phyloP scores from a whole-genome alignment of 2,329 filamentous ascomycete species.

The Podosphaera leucotricha region DNA sequence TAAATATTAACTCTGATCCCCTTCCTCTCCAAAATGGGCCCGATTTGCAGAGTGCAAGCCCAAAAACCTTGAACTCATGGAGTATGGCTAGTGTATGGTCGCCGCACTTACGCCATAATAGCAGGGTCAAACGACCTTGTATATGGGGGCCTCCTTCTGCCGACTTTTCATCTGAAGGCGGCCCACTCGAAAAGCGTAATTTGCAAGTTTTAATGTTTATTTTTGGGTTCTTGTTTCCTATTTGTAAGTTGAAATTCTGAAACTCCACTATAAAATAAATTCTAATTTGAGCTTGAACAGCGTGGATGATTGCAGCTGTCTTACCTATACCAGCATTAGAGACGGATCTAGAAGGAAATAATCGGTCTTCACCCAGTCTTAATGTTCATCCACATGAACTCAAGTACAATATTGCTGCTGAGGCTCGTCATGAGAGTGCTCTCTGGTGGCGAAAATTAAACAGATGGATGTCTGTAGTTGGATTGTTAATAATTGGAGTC shows the following conservation, averaged over 20 bases:
- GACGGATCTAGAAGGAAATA: conserved; percentile 25
- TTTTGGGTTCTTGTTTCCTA: conserved; percentile 53
- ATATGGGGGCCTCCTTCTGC: conserved; percentile 54
- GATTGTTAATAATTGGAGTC: conserved; percentile 27
- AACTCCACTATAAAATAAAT: background rate
- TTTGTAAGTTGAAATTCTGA: conserved; percentile 26
- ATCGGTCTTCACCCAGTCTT: conserved; percentile 15
- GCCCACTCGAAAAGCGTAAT: conserved; percentile 42
- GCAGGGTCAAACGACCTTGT: conserved; percentile 30
- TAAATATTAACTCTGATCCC: conserved; percentile 21
- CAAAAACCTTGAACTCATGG: conserved; percentile 18
- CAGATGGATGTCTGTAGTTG: conserved; percentile 33
- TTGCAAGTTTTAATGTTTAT: conserved; percentile 54
- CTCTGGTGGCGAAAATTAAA: conserved; percentile 40
- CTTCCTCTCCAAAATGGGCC: background rate
- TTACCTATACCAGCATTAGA: conserved; percentile 40
- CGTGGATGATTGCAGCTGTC: conserved; percentile 60
- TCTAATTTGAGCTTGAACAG: conserved; percentile 18
- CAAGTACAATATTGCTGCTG: conserved; percentile 14
- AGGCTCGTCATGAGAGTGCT: conserved; percentile 26
- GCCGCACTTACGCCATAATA: conserved; percentile 44
- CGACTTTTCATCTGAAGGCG: conserved; percentile 36
- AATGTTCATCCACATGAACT: conserved; percentile 10
- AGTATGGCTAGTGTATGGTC: conserved; percentile 48
- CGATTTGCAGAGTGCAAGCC: background rate